Evolutionary conservation across 495 filamentous ascomycete species (phyloP).

Genomic region (Trichoderma parareesei): DNA sequence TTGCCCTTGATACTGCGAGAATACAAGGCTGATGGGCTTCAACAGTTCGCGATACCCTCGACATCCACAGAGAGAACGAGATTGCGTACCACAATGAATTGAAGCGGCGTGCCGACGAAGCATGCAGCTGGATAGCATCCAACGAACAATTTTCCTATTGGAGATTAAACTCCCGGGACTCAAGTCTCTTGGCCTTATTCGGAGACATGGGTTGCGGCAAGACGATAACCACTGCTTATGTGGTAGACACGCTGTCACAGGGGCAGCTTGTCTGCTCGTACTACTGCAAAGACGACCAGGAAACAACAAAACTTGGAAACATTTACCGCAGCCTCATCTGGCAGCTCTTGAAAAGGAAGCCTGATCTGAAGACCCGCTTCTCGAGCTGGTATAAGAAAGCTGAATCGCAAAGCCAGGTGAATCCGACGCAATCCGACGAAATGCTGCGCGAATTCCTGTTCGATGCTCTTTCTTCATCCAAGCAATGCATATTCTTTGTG

Average conservation of each 20-base stretch:
- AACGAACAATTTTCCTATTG: constrained; percentile 9
- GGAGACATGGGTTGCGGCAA: constrained; percentile 16
- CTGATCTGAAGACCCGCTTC: not conserved
- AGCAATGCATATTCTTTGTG: not conserved
- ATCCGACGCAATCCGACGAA: not conserved
- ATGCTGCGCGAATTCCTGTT: not conserved
- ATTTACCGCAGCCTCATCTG: constrained; percentile 15
- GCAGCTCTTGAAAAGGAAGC: constrained; percentile 9
- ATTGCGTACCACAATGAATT: not conserved
- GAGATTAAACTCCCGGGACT: constrained; percentile 4
- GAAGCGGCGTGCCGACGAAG: constrained; percentile 7
- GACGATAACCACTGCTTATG: constrained; percentile 14
- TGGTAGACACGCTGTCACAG: constrained; percentile 1
- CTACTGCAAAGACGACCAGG: constrained; percentile 14
- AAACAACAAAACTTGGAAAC: constrained; percentile 11
- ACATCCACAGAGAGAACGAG: not conserved
- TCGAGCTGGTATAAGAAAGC: not conserved
- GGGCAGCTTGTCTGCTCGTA: constrained; percentile 1
- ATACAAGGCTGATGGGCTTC: not conserved
- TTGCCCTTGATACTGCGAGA: not conserved
- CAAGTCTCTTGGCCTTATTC: constrained; percentile 10
- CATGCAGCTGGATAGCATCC: constrained; percentile 14
- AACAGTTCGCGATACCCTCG: not conserved
- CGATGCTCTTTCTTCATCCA: not conserved
- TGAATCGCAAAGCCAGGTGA: not conserved